Evolutionary conservation across 306 rosid genomes (phyloP).

Genomic region (Crotalaria pallida): DNA sequence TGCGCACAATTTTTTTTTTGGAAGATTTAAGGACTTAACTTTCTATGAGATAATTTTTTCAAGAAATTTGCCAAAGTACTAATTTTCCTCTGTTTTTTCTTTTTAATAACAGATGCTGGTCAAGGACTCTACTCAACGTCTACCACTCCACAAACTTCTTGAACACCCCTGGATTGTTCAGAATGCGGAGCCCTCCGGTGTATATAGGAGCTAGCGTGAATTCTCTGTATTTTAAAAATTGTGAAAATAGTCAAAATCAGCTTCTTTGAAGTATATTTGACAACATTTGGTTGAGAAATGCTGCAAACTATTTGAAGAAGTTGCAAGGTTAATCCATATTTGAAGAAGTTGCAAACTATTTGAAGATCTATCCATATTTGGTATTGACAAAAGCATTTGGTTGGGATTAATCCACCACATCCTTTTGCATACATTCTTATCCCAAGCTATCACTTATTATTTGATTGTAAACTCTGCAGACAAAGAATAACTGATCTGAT

Average conservation of each 20-base stretch:
- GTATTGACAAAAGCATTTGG: neutral
- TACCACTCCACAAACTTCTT: constrained; percentile 84
- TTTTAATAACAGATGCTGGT: constrained; percentile 69
- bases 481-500: neutral
- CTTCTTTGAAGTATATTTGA: constrained; percentile 11
- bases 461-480: constrained; percentile 1
- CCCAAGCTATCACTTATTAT: neutral
- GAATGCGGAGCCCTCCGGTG: constrained; percentile 92
- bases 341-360: too few relatives aligned
- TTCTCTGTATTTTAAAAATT: neutral
- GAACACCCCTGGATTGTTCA: constrained; percentile 98
- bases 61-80: constrained; percentile 3
- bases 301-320: constrained; percentile 21
- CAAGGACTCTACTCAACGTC: constrained; percentile 76
- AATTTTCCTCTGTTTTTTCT: neutral
- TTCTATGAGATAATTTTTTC: constrained; percentile 1
- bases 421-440: neutral
- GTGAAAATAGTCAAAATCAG: constrained; percentile 4
- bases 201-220: constrained; percentile 49
- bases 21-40: neutral
- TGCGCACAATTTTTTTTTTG: neutral
- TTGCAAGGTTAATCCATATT: neutral
- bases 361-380: too few relatives aligned
- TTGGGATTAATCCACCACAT: constrained; percentile 3
- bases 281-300: constrained; percentile 12